phyloP scores from a whole-genome alignment of 345 rosid species.

The Psidium guajava region DNA sequence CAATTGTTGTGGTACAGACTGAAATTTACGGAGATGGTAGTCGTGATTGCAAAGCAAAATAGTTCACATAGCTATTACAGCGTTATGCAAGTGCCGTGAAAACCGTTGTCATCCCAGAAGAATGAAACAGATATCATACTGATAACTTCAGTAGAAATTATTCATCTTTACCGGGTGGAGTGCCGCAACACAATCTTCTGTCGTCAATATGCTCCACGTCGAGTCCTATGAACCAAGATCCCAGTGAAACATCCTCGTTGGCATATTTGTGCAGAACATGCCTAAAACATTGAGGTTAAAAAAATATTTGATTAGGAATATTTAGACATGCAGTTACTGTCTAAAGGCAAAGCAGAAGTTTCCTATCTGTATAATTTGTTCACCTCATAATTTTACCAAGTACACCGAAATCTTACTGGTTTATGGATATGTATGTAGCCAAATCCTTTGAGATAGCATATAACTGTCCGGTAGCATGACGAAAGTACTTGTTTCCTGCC shows the following conservation, averaged over 20 bases:
- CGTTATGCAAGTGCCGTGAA: background rate
- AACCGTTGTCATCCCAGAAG: background rate
- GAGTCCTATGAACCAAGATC: constrained; percentile 98
- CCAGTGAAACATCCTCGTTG: constrained; percentile 92
- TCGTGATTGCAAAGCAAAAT: background rate
- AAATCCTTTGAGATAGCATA: constrained; percentile 91
- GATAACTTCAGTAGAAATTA: background rate
- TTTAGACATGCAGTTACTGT: background rate
- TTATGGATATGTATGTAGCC: constrained; percentile 87
- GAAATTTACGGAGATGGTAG: background rate
- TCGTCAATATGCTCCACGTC: constrained; percentile 89
- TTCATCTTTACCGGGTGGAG: constrained; percentile 78
- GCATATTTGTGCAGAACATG: constrained; percentile 93
- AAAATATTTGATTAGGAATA: background rate
- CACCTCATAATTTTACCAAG: background rate
- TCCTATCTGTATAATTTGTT: background rate
- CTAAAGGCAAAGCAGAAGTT: background rate
- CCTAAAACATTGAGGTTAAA: constrained; percentile 28
- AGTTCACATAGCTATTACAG: background rate
- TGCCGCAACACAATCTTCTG: constrained; percentile 92
- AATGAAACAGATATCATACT: background rate
- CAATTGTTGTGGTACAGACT: background rate
- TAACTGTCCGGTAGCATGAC: constrained; percentile 95
- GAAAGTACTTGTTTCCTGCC: constrained; percentile 88
- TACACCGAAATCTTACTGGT: constrained; percentile 51